phyloP scores from a whole-genome alignment of 495 filamentous ascomycete species.

The Pseudevernia furfuracea region DNA sequence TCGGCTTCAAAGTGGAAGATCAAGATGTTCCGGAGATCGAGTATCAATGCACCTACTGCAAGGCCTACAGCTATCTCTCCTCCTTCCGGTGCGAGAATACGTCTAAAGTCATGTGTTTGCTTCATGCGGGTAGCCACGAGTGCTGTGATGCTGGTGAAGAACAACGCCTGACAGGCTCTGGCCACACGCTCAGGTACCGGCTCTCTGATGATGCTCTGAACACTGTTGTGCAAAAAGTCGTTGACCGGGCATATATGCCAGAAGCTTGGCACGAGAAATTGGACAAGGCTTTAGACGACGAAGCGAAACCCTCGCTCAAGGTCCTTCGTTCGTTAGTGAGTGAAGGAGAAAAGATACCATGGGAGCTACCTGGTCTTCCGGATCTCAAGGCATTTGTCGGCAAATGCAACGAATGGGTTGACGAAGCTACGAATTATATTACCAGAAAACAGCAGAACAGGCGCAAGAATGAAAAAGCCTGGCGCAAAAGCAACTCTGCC shows the following conservation, averaged over 20 bases:
- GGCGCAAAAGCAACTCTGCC: conserved; percentile 65
- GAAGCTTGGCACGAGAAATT: conserved; percentile 89
- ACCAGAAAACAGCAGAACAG: conserved; percentile 97
- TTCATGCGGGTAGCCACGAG: conserved; percentile 66
- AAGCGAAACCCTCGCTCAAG: conserved; percentile 77
- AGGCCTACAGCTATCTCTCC: conserved; percentile 84
- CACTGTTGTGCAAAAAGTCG: conserved; percentile 61
- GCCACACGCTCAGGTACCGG: conserved; percentile 66
- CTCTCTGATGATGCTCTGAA: conserved; percentile 64
- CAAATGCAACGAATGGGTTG: conserved; percentile 94
- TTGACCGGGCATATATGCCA: conserved; percentile 77
- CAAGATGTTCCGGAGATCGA: conserved; percentile 79
- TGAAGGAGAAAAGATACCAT: conserved; percentile 97
- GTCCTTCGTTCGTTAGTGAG: conserved; percentile 71
- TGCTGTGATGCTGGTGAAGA: conserved; percentile 64
- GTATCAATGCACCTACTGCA: conserved; percentile 86
- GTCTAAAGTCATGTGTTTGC: conserved; percentile 68
- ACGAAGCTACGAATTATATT: conserved; percentile 94
- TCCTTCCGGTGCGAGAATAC: conserved; percentile 75
- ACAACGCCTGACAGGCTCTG: conserved; percentile 51
- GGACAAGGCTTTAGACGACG: conserved; percentile 72
- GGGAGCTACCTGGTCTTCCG: conserved; percentile 76
- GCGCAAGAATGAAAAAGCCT: conserved; percentile 91
- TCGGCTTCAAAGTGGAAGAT: conserved; percentile 50
- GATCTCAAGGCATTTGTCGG: conserved; percentile 84